Conservation (phyloP, 331 rosid species). For the Spiraea crenata region DNA sequence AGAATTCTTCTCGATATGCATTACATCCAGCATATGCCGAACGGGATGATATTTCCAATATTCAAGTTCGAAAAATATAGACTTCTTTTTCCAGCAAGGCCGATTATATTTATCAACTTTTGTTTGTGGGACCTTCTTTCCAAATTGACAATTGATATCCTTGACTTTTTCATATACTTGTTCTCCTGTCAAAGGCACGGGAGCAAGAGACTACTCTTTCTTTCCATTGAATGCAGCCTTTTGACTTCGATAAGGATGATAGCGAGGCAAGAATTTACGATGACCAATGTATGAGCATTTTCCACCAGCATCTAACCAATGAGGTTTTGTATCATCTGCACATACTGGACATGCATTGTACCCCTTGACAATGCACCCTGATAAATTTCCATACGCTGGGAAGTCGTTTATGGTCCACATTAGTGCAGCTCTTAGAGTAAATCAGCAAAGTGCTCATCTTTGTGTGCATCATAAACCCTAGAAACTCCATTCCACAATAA, state of each 20-base stretch:
- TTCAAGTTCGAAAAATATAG: no score
- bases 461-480: not conserved
- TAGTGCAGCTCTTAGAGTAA: not conserved
- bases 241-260: not conserved
- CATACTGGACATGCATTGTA: not conserved
- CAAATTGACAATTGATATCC: not conserved
- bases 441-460: not conserved
- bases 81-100: not conserved
- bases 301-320: not conserved
- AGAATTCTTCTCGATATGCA: no score
- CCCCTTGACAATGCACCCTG: not conserved
- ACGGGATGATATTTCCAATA: no score
- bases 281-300: not conserved
- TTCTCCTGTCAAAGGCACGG: not conserved
- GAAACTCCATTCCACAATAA: not conserved
- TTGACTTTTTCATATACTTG: not conserved
- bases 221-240: not conserved
- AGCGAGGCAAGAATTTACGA: not conserved
- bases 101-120: not conserved
- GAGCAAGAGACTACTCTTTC: not conserved
- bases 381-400: not conserved
- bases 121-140: not conserved
- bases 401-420: not conserved
- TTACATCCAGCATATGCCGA: no score
- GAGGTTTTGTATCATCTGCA: not conserved